phyloP scores from a whole-genome alignment of 2,329 filamentous ascomycete species.

The Fusarium napiforme region DNA sequence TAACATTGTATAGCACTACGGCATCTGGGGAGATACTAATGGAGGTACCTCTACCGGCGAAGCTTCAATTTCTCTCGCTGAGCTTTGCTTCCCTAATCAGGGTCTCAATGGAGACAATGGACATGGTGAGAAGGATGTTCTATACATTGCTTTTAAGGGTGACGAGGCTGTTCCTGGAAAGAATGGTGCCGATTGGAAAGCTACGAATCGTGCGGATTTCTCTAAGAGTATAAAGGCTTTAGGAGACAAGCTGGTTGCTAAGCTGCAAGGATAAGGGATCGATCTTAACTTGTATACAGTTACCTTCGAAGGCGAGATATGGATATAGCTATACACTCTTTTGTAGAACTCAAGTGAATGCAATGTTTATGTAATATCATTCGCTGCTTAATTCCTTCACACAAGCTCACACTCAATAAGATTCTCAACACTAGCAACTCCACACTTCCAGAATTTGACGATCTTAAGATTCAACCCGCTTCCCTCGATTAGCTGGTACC shows the following conservation, averaged over 20 bases:
- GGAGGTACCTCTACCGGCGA: slow-evolving; percentile 62
- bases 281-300: not conserved
- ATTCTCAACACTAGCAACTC: not conserved
- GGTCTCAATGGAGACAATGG: slow-evolving; percentile 56
- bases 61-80: slow-evolving; percentile 63
- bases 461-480: not conserved
- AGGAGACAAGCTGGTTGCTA: not conserved
- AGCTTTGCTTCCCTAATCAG: slow-evolving; percentile 62
- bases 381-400: not conserved
- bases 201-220: slow-evolving; percentile 57
- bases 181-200: slow-evolving; percentile 62
- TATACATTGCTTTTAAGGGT: slow-evolving; percentile 69
- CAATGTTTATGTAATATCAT: not conserved
- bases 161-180: slow-evolving; percentile 63
- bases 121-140: slow-evolving; percentile 64
- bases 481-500: not conserved
- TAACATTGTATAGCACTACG: slow-evolving; percentile 50
- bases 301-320: too few species aligned
- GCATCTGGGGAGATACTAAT: slow-evolving; percentile 69
- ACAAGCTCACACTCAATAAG: not conserved
- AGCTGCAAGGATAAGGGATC: not conserved
- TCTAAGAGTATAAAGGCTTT: not conserved
- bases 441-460: not conserved
- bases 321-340: fast-evolving
- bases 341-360: not conserved